A percentile compares a stretch with the other conserved stretches of the same genome.
These are phyloP conservation scores for Acorus calamus DNA, from an alignment of 106 monocot genomes.

Conservation along the genomic window DNA sequence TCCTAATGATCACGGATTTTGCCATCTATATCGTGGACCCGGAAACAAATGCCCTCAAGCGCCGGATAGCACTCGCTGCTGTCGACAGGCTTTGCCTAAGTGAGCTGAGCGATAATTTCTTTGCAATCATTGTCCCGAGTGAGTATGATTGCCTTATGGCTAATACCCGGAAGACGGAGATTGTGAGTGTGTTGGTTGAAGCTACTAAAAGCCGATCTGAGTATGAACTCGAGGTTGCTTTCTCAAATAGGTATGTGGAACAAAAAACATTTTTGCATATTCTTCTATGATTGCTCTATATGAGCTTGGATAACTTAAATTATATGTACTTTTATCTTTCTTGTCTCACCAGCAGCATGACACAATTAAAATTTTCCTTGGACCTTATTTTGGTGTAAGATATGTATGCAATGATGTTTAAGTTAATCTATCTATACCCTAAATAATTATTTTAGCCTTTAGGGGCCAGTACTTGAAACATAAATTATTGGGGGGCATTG, in stretches of 20 bases:
- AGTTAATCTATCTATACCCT: too few species aligned
- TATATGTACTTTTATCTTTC: too few species aligned
- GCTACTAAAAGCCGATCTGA: conserved; percentile 51
- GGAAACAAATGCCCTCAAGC: conserved; percentile 55
- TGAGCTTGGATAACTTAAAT: too few species aligned
- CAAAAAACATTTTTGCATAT: background rate
- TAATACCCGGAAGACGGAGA: conserved; percentile 74
- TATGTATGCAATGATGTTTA: too few species aligned
- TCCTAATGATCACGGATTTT: conserved; percentile 73
- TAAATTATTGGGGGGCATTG: too few species aligned
- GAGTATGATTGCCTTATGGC: conserved; percentile 95
- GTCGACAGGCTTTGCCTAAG: conserved; percentile 68
- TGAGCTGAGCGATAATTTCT: conserved; percentile 73
- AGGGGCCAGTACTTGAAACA: too few species aligned
- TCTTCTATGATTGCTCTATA: too few species aligned
- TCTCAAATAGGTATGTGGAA: conserved; percentile 55
- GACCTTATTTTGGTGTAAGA: too few species aligned
- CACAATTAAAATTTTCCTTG: too few species aligned
- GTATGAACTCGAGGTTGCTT: conserved; percentile 44
- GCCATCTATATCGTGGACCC: conserved; percentile 87
- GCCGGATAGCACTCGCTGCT: conserved; percentile 72
- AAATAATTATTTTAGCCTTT: too few species aligned
- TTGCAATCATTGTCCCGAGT: conserved; percentile 75
- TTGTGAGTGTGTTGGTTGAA: conserved; percentile 55
- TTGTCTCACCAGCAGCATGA: too few species aligned